phyloP scores from a whole-genome alignment of 306 rosid genomes.

The Fagus crenata region DNA sequence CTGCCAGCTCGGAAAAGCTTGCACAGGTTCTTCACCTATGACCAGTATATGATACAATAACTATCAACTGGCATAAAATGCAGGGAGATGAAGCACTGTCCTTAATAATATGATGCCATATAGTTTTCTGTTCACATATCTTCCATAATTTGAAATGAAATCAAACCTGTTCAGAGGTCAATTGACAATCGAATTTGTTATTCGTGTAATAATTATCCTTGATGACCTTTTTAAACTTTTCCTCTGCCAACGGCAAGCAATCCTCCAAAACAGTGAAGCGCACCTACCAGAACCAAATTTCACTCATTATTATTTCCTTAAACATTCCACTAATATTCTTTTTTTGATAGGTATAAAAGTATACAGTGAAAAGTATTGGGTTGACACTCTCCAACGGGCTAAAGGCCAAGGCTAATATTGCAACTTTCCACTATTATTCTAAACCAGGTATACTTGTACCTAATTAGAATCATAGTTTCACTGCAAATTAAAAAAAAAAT shows the following conservation, averaged over 20 bases:
- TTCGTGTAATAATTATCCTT: constrained; percentile 3
- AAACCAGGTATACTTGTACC: background rate
- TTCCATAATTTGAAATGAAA: background rate
- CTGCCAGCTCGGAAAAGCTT: constrained; percentile 2
- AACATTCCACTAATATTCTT: too few relatives aligned
- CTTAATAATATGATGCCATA: background rate
- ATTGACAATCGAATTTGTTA: constrained; percentile 9
- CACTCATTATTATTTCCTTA: background rate
- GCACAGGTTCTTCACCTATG: constrained; percentile 17
- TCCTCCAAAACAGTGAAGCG: constrained; percentile 4
- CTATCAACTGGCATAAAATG: background rate
- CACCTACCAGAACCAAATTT: constrained; percentile 7
- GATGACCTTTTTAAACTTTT: constrained; percentile 7
- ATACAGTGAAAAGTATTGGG: too few relatives aligned
- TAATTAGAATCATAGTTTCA: too few relatives aligned
- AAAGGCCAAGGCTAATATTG: too few relatives aligned
- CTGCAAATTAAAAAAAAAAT: background rate
- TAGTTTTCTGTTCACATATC: background rate
- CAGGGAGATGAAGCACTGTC: background rate
- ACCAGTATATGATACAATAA: constrained; percentile 1
- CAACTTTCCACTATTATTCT: background rate
- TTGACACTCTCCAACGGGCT: too few relatives aligned
- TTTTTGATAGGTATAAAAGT: too few relatives aligned
- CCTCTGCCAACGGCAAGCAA: constrained; percentile 6
- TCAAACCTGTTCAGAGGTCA: constrained; percentile 18